phyloP scores from a whole-genome alignment of 176 grass and related monocot genomes.

The Eleusine indica region DNA sequence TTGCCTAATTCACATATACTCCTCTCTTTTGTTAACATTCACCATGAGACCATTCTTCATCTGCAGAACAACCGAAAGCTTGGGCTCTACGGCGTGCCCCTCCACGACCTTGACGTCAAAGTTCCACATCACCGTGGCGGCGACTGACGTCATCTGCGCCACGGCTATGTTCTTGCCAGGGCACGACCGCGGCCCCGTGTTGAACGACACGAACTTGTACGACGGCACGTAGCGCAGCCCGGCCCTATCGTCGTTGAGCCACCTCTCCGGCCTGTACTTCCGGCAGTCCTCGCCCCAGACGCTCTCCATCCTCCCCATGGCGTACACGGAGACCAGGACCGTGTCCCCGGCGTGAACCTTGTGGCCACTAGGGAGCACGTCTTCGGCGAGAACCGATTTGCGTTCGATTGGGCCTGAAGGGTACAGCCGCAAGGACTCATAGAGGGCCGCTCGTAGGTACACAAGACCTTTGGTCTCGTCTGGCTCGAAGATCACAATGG shows the following conservation, averaged over 20 bases:
- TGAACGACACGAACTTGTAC: slow-evolving; percentile 17
- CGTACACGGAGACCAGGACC: background rate
- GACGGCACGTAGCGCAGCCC: background rate
- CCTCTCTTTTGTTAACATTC: background rate
- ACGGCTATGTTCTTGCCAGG: background rate
- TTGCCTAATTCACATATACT: too few relatives aligned
- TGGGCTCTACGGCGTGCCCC: background rate
- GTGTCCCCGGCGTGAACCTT: background rate
- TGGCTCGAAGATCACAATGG: slow-evolving; percentile 1
- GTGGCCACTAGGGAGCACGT: slow-evolving; percentile 9
- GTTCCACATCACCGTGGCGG: background rate
- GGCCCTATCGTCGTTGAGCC: background rate
- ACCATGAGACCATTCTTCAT: slow-evolving; percentile 21
- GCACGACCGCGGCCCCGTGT: slow-evolving; percentile 14
- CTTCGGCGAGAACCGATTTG: slow-evolving; percentile 14
- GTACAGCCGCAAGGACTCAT: slow-evolving; percentile 49
- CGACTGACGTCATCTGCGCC: background rate
- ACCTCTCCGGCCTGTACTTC: slow-evolving; percentile 13
- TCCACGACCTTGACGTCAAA: background rate
- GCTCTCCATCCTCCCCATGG: slow-evolving; percentile 19
- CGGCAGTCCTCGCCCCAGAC: slow-evolving; percentile 1
- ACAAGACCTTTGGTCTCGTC: slow-evolving; percentile 36
- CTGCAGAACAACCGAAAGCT: background rate
- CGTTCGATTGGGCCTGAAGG: slow-evolving; percentile 31
- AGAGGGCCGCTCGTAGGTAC: slow-evolving; percentile 46